Evolutionary conservation across 345 rosid genomes (phyloP).

Genomic region (Corymbia maculata): DNA sequence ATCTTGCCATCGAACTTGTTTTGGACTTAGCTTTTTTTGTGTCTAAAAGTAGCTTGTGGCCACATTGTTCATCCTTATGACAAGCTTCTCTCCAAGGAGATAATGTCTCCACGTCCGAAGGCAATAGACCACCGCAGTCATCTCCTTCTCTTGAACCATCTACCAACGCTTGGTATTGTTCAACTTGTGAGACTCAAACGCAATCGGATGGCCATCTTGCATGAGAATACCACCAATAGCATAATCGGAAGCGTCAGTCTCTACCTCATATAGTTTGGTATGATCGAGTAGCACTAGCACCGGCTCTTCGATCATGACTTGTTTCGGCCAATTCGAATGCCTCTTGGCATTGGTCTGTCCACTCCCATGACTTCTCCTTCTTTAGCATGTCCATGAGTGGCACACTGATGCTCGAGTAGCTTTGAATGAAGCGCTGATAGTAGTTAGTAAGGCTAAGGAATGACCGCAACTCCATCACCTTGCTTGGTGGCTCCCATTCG

Average conservation of each 20-base stretch:
- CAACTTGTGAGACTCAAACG: background rate
- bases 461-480: too few relatives aligned
- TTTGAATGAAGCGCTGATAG: too few relatives aligned
- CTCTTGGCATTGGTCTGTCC: background rate
- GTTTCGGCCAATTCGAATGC: background rate
- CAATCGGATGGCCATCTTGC: background rate
- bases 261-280: background rate
- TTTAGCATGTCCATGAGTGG: too few relatives aligned
- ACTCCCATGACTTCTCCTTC: too few relatives aligned
- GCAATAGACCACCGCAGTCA: background rate
- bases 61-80: too few relatives aligned
- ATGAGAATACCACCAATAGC: background rate
- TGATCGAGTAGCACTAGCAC: background rate
- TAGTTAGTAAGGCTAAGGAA: too few relatives aligned
- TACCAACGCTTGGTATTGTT: background rate
- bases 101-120: background rate
- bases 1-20: background rate
- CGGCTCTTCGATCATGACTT: background rate
- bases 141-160: background rate
- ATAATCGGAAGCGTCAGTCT: background rate
- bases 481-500: too few relatives aligned
- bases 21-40: too few relatives aligned
- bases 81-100: accelerated
- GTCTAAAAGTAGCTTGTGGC: too few relatives aligned
- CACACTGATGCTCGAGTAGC: too few relatives aligned